Base-by-base conservation (phyloP, 2,329 filamentous ascomycete species). In the Scolecobasidium constrictum region DNA sequence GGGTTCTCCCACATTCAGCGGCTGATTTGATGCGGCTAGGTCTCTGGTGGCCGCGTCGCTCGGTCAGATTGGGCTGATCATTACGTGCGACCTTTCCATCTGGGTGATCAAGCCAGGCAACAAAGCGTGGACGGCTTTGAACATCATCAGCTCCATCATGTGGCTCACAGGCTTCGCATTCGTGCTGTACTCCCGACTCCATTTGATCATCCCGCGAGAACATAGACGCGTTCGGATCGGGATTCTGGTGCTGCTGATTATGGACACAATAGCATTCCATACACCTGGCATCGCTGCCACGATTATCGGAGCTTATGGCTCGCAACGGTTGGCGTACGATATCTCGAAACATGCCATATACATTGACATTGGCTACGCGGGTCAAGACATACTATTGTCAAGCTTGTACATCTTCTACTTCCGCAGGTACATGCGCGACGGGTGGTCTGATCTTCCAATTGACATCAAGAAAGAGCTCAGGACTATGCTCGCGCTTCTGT, bases 401-500 rank as follows among this genome's bases (percentile, higher is more conserved):
- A 39, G 19, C 13, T 13, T 39, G 5, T 22, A 39, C 21, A 39
- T 23, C 19, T 39, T 23, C 21, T 16, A 23, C 17, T 39, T 39
- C 18, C 28, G 28, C 19, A 17, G 28, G 12, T 39, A 23, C 16
- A 22, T 16, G 5, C 37, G 37, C 12, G 37, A 16, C 3, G 37
- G 37, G 3, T n/a, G n/a, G n/a, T n/a, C n/a, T n/a, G n/a, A n/a
- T n/a, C n/a, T n/a, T n/a, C n/a, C n/a, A n/a, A n/a, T n/a, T n/a
- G 21, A 19, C 18, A 13, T 39, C 37, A 22, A 39, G 20, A 11
- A 19, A n/a, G 17, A 22, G 21, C 19, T 23, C 21, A 19, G 19
- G 13, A 22, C 19, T 11, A 39, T 16, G 4, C 28, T 39, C 15
- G 11, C n/a, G 4, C 37, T 39, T 26, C 11, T 39, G 16, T 16